Base-by-base conservation (phyloP, 768 basidiomycete genomes). In the Boletus tylopilopsis region DNA sequence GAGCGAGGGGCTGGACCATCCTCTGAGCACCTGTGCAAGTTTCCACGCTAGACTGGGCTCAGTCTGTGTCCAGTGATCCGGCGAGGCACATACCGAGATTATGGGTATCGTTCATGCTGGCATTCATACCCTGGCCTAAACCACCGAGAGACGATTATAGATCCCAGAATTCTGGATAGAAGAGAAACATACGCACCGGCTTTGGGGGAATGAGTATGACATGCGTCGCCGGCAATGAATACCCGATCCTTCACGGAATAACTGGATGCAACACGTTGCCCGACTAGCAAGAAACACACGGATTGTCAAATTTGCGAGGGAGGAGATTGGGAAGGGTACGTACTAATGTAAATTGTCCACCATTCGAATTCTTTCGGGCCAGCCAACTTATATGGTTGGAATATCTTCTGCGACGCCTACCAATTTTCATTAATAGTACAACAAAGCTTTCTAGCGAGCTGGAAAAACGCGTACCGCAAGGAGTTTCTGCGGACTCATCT, bases 171-270 rank as follows among this genome's bases (percentile, higher is more conserved):
- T 25, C 24, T 16, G 21, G 2, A 16, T 34, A 5, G 27, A 16
- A 37, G 9, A 15, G 5, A 12, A 30, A 44, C 0, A 3, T 7
- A 41, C 70, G 36, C 38, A 80, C 82, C 80, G 52, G 80, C 81
- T 68, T 84, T 85, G 0, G 82, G 81, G 0, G 79, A 83, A 64
- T 82, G 82, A 1, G 81, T 83, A 60, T 83, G 83, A 50, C 84
- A 87, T 0, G 85, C 87, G 62, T 88, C 87, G 0, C 87, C 87
- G 1, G 80, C 82, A 47, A 90, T 87, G 63, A 90, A 89, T 2
- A 87, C 76, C 1, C 87, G 77, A 3, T 85, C 75, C n/a, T 77
- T 62, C 3, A 76, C 67, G 21, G 80, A 79, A 63, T 76, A 90
- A 11, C 68, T 71, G 6, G 83, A 77, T 6, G 87, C 85, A 2